A percentile compares a stretch with the other conserved stretches of the same genome.
Conservation (phyloP, 2,329 filamentous ascomycete genomes). For the Colletotrichum horii region DNA sequence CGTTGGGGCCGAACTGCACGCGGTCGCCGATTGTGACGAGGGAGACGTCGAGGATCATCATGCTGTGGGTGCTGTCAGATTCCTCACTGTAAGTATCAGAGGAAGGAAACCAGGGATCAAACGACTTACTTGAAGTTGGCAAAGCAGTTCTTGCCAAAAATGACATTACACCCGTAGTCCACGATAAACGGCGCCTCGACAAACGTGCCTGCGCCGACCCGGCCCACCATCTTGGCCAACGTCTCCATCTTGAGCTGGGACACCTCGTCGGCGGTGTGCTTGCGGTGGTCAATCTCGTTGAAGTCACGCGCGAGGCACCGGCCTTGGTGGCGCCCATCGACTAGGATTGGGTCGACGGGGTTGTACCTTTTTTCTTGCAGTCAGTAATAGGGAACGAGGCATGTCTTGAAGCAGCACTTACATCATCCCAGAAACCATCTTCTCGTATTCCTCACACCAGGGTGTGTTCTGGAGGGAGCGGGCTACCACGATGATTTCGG, state of each 20-base stretch:
- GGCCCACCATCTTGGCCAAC: constrained; percentile 50
- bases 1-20: constrained; percentile 57
- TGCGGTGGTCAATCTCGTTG: constrained; percentile 58
- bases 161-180: constrained; percentile 68
- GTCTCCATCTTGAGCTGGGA: constrained; percentile 40
- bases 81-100: too few species aligned
- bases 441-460: constrained; percentile 14
- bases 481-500: background rate
- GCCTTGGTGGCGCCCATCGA: constrained; percentile 48
- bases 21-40: constrained; percentile 57
- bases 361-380: constrained; percentile 44
- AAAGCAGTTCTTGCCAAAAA: constrained; percentile 62
- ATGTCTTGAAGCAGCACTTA: background rate
- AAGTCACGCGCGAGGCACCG: constrained; percentile 55
- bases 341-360: constrained; percentile 47
- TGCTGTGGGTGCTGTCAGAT: background rate
- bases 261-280: constrained; percentile 40
- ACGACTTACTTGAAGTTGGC: constrained; percentile 57
- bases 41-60: constrained; percentile 56
- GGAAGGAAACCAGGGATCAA: too few species aligned
- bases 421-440: constrained; percentile 19
- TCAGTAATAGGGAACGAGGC: background rate
- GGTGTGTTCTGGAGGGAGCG: background rate
- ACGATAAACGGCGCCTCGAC: constrained; percentile 64
- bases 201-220: constrained; percentile 51